phyloP scores from a whole-genome alignment of 1,284 basidiomycete genomes.

The Marasmius oreades region DNA sequence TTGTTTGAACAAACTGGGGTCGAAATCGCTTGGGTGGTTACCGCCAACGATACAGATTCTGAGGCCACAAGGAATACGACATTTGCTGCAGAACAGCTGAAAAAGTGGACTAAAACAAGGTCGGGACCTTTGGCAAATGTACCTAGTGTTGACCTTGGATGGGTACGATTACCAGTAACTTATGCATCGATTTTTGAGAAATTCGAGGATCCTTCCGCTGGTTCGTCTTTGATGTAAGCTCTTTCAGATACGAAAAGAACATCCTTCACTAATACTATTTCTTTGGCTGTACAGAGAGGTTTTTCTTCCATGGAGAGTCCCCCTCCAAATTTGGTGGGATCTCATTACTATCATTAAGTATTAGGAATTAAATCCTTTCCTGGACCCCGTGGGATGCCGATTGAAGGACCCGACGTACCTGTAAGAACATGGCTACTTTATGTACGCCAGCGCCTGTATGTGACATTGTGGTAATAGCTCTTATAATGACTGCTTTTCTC shows the following conservation, averaged over 20 bases:
- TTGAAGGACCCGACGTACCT: too few relatives aligned
- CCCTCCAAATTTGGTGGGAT: too few relatives aligned
- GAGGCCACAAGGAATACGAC: constrained; percentile 19
- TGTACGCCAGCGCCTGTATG: constrained; percentile 1
- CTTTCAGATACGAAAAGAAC: too few relatives aligned
- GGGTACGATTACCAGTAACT: constrained; percentile 22
- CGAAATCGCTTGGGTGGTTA: constrained; percentile 21
- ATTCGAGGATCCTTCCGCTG: constrained; percentile 14
- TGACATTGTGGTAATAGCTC: not conserved
- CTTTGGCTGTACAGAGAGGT: not conserved
- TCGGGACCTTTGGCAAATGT: constrained; percentile 23
- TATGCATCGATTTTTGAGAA: constrained; percentile 17
- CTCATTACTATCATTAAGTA: too few relatives aligned
- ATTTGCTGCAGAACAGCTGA: constrained; percentile 13
- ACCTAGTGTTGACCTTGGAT: constrained; percentile 20
- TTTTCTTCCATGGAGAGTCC: not conserved
- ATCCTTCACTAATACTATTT: too few relatives aligned
- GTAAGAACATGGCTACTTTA: too few relatives aligned
- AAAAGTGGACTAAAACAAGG: constrained; percentile 19
- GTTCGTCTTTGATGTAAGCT: constrained; percentile 13
- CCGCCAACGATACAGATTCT: constrained; percentile 22
- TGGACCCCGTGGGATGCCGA: too few relatives aligned
- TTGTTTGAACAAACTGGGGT: constrained; percentile 34
- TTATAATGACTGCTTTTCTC: too few relatives aligned
- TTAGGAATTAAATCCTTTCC: too few relatives aligned